Evolutionary conservation across 108 stramenopile genomes (phyloP), one percentile per base, ranked within the genome.

Genomic region (Stephanodiscus minutulus): DNA sequence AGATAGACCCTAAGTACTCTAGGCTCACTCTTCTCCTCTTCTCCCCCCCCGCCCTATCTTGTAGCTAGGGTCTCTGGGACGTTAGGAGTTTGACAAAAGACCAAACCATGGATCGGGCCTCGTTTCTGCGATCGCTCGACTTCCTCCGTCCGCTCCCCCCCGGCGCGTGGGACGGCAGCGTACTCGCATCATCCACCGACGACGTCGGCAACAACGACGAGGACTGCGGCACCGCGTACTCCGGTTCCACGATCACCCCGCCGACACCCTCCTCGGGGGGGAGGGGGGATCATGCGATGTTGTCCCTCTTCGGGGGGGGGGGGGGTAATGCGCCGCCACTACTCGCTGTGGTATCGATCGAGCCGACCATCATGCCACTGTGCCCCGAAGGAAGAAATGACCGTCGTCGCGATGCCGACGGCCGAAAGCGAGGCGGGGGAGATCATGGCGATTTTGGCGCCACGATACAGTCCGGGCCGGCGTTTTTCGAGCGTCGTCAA

Each of bases 331-430:
- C n/a, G n/a, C n/a, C n/a, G n/a, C n/a, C n/a, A n/a, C n/a, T n/a
- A n/a, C n/a, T n/a, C n/a, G n/a, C n/a, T n/a, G n/a, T 58, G 9
- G 76, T 77, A 20, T 77, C 76, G 11, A 77, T 77, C 31, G 76
- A 77, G 31, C 68, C 76, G 8, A 65, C n/a, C 56, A 9, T 62
- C 53, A 7, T 22, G 21, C 3, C 22, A n/a, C n/a, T n/a, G 27
- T 11, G 2, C 20, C 18, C 13, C 13, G 29, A 8, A 53, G 22
- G 24, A 57, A 44, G 36, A 27, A n/a, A n/a, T n/a, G n/a, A n/a
- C n/a, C n/a, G n/a, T n/a, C n/a, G n/a, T n/a, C n/a, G n/a, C n/a
- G n/a, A n/a, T 7, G 58, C 7, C 27, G 55, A 56, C 5, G 18
- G 11, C 52, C 5, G 20, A 17, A 55, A 28, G 54, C 25, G 25